Percentiles rank a stretch among this genome's conserved stretches.
Conservation (phyloP, 495 filamentous ascomycete species). For the Aspergillus ostianus region DNA sequence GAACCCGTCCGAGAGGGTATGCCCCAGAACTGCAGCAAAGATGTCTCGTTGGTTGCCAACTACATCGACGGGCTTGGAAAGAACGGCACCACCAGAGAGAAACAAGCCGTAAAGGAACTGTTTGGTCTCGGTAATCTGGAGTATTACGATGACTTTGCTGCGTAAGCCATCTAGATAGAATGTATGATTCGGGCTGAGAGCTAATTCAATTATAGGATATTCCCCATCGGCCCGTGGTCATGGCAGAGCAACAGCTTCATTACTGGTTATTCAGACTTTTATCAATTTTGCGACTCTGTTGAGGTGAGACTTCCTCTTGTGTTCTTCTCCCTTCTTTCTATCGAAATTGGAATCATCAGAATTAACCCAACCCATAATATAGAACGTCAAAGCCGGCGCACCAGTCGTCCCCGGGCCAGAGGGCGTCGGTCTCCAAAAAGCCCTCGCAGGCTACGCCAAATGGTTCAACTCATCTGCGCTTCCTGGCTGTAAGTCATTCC, state of each 20-base stretch:
- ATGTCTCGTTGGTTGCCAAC: constrained; percentile 54
- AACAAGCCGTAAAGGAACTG: constrained; percentile 52
- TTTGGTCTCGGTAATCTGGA: constrained; percentile 55
- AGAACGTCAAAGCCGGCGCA: constrained; percentile 33
- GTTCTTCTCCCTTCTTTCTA: too few relatives aligned
- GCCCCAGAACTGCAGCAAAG: constrained; percentile 61
- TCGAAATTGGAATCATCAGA: too few relatives aligned
- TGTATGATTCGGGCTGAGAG: background rate
- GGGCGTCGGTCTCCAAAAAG: constrained; percentile 55
- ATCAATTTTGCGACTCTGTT: constrained; percentile 52
- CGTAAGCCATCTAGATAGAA: constrained; percentile 24
- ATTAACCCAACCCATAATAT: background rate
- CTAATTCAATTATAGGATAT: constrained; percentile 29
- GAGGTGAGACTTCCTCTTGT: constrained; percentile 31
- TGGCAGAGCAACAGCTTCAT: constrained; percentile 56
- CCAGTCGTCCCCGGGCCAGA: constrained; percentile 31
- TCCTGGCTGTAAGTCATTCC: constrained; percentile 44
- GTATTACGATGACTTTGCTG: constrained; percentile 59
- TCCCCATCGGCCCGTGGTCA: constrained; percentile 55
- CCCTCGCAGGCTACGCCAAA: constrained; percentile 51
- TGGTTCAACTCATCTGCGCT: constrained; percentile 50
- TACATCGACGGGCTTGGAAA: constrained; percentile 52
- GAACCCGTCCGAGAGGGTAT: constrained; percentile 60
- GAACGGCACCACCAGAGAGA: constrained; percentile 40
- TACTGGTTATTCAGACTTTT: constrained; percentile 51